Conservation (phyloP, 768 basidiomycete genomes). For the Tubosaeta sp. region DNA sequence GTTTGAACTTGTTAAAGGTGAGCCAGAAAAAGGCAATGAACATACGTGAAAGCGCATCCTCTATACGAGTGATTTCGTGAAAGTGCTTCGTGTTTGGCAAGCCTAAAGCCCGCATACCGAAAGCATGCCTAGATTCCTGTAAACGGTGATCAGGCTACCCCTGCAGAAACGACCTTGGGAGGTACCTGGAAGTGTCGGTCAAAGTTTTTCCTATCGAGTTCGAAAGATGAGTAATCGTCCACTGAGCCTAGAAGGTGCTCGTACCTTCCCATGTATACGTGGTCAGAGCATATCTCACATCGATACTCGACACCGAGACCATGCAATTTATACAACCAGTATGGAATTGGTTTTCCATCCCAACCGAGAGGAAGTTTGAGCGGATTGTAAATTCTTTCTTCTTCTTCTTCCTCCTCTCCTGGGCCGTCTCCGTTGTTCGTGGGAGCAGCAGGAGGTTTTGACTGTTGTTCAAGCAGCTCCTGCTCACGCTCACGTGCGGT, state of each 20-base stretch:
- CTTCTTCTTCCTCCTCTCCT: slow-evolving; percentile 86
- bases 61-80: slow-evolving; percentile 96
- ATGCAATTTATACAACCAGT: slow-evolving; percentile 97
- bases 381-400: slow-evolving; percentile 97
- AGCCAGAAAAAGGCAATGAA: slow-evolving; percentile 17
- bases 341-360: slow-evolving; percentile 99
- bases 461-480: slow-evolving; percentile 76
- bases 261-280: slow-evolving; percentile 93
- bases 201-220: slow-evolving; percentile 75
- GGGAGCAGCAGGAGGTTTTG: slow-evolving; percentile 46
- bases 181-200: slow-evolving; percentile 89
- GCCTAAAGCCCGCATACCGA: slow-evolving; percentile 96
- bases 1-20: neutral
- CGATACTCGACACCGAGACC: slow-evolving; percentile 97
- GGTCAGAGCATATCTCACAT: slow-evolving; percentile 97
- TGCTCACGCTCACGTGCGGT: slow-evolving; percentile 98
- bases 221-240: slow-evolving; percentile 14
- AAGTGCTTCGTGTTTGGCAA: slow-evolving; percentile 99
- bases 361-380: slow-evolving; percentile 94
- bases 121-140: slow-evolving; percentile 92
- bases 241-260: slow-evolving; percentile 17
- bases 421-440: slow-evolving; percentile 41
- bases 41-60: slow-evolving; percentile 91
- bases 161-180: slow-evolving; percentile 9
- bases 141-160: slow-evolving; percentile 18